Evolutionary conservation across 169 alveolate species (phyloP), one percentile per base, ranked within the genome.

Genomic region (Eimeria sp.): DNA sequence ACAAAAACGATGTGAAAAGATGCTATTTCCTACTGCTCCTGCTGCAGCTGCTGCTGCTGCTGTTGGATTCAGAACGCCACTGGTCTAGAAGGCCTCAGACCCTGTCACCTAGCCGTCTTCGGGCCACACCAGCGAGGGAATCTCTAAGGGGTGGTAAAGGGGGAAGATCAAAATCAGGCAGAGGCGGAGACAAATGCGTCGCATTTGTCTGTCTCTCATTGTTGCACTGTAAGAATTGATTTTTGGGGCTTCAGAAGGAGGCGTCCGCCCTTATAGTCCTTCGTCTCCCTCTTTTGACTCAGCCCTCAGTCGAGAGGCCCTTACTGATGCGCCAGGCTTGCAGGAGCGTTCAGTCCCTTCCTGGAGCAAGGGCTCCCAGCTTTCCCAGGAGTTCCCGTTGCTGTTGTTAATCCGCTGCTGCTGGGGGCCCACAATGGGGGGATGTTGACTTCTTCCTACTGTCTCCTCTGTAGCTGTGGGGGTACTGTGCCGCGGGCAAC

Each of bases 331-430:
- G 80, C 16, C 18, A 33, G 80, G 54, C 80, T 33, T 6, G 80
- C 27, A 13, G 80, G 33, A 33, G 14, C 43, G n/a, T 11, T 25
- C 52, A 71, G 14, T 8, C n/a, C 18, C 80, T 33, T 52, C 80
- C 18, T 11, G 80, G 13, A 71, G 80, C 80, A 71, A 14, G 54
- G 80, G 80, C 49, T 33, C 80, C 80, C 80, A 71, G 27, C 80
- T 37, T 16, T 71, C 80, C 80, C 80, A 71, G 80, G 80, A 71
- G 80, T 30, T 71, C 13, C 54, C 27, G 80, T 52, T 71, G 80
- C 54, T 71, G 54, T n/a, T 8, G 62, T 16, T n/a, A 14, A 4
- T n/a, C 37, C 54, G 49, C 80, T 25, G 54, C 80, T 33, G 80
- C 54, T 71, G 54, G 80, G 49, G 80, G 30, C 54, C 30, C 9